phyloP scores from a whole-genome alignment of 2,329 filamentous ascomycete species.

The Dactylonectria estremocensis region DNA sequence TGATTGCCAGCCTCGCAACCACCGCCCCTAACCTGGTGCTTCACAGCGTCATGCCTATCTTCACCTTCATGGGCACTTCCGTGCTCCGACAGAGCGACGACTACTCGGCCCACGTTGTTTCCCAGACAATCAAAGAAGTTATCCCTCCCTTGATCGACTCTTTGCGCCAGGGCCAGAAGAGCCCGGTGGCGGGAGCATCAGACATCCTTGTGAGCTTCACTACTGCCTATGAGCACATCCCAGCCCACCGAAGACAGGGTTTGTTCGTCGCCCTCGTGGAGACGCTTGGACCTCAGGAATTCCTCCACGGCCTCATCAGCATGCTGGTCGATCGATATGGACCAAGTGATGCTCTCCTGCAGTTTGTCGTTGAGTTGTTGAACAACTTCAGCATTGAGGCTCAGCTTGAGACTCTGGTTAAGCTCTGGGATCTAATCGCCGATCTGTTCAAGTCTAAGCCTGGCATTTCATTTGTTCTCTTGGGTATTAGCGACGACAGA shows the following conservation, averaged over 20 bases:
- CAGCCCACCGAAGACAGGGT: slow-evolving; percentile 84
- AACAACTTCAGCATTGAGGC: slow-evolving; percentile 79
- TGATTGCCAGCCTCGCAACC: slow-evolving; percentile 89
- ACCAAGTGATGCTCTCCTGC: slow-evolving; percentile 78
- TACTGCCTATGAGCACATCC: slow-evolving; percentile 96
- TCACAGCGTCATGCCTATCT: slow-evolving; percentile 99
- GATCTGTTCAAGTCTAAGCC: slow-evolving; percentile 85
- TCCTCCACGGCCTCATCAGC: slow-evolving; percentile 87
- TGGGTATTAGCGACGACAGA: slow-evolving; percentile 69
- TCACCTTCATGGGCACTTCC: slow-evolving; percentile 96
- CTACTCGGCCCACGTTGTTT: slow-evolving; percentile 96
- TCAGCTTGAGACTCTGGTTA: slow-evolving; percentile 85
- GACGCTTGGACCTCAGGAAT: slow-evolving; percentile 88
- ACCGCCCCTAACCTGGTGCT: slow-evolving; percentile 92
- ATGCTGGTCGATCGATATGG: slow-evolving; percentile 94
- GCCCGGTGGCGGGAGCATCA: slow-evolving; percentile 84
- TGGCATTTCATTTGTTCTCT: slow-evolving; percentile 78
- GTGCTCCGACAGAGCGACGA: slow-evolving; percentile 94
- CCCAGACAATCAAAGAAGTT: slow-evolving; percentile 94
- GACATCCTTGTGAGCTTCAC: slow-evolving; percentile 97
- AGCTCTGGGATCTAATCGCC: slow-evolving; percentile 80
- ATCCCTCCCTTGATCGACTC: slow-evolving; percentile 92
- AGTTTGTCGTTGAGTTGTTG: slow-evolving; percentile 83
- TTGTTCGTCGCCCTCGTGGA: slow-evolving; percentile 89
- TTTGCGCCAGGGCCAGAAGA: slow-evolving; percentile 84